A percentile compares a stretch with the other conserved stretches of the same genome.
phyloP scores from a whole-genome alignment of 179 eudicot genomes.

The Vitellaria paradoxa region DNA sequence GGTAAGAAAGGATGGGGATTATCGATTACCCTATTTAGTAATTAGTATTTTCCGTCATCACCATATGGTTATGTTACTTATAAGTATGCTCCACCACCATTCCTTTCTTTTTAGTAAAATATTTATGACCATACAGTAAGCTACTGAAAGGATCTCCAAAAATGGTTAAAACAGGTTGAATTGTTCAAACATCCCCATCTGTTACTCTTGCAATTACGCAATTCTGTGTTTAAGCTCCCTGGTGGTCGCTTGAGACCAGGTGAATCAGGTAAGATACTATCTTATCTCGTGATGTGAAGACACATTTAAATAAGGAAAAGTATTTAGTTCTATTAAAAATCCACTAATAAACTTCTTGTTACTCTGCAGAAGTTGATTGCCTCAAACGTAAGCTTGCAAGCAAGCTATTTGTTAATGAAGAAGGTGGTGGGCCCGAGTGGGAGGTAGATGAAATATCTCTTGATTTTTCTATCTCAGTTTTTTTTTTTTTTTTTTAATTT shows the following conservation, averaged over 20 bases:
- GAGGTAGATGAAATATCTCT: slow-evolving; percentile 39
- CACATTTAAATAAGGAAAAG: not conserved
- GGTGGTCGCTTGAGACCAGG: slow-evolving; percentile 69
- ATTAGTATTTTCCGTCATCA: not conserved
- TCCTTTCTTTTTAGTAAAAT: not conserved
- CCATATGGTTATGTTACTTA: not conserved
- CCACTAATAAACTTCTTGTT: not conserved
- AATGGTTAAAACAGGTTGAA: slow-evolving; percentile 48
- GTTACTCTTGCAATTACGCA: slow-evolving; percentile 57
- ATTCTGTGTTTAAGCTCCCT: slow-evolving; percentile 55
- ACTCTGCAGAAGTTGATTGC: slow-evolving; percentile 47
- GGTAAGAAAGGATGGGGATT: not conserved
- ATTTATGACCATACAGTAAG: not conserved
- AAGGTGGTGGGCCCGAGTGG: slow-evolving; percentile 39
- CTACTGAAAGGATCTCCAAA: not conserved
- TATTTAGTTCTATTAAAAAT: not conserved
- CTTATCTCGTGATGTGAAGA: not conserved
- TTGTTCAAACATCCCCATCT: slow-evolving; percentile 67
- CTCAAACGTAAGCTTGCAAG: slow-evolving; percentile 62
- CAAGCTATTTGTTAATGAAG: slow-evolving; percentile 50
- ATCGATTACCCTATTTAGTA: not conserved
- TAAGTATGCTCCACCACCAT: not conserved
- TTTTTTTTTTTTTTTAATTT: no score
- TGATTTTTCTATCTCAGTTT: not conserved
- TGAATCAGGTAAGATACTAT: slow-evolving; percentile 50